Evolutionary conservation across 306 rosid genomes (phyloP).

Genomic region (Fagus sylvatica): DNA sequence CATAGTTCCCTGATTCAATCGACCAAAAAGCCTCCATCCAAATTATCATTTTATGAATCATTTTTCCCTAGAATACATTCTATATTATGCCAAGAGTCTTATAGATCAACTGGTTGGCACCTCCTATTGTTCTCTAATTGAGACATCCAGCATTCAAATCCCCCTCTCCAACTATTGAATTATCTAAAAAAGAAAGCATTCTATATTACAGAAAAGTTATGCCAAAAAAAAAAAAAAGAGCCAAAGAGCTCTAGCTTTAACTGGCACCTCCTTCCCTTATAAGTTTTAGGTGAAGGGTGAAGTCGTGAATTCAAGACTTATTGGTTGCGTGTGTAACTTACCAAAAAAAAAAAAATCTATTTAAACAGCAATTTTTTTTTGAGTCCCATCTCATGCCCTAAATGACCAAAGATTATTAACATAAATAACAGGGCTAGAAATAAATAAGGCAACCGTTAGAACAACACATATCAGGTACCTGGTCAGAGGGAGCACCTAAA

Average conservation of each 20-base stretch:
- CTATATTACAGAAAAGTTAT: not conserved
- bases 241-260: no score
- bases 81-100: not conserved
- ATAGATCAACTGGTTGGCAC: no score
- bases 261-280: no score
- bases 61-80: no score
- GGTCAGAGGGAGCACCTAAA: constrained; percentile 33
- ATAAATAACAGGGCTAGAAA: not conserved
- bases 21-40: not conserved
- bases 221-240: not conserved
- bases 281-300: no score
- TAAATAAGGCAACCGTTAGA: not conserved
- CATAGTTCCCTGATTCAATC: not conserved
- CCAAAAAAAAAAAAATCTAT: not conserved
- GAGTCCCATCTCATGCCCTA: not conserved
- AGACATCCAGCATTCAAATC: no score
- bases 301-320: no score
- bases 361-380: not conserved
- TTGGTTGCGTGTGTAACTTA: no score
- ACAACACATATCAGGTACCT: not conserved
- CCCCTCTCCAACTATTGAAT: no score
- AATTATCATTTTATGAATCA: not conserved
- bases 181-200: no score
- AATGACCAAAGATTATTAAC: not conserved
- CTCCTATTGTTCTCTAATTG: no score